Base-by-base conservation (phyloP, 225 moss, liverwort and hornwort genomes). In the Pleurozium schreberi region DNA sequence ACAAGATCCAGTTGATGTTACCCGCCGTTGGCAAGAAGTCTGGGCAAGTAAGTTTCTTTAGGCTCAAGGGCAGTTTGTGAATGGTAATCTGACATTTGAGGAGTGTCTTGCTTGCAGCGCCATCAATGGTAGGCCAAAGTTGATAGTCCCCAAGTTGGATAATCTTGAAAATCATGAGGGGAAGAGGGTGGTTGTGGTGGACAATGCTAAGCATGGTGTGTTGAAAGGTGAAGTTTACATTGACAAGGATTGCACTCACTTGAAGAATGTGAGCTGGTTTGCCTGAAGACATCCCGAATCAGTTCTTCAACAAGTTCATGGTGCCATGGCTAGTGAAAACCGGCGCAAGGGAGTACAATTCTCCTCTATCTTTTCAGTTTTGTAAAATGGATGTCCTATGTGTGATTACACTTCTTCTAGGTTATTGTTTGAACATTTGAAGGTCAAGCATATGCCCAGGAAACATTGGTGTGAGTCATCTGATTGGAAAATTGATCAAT, bases 21-120 rank as follows among this genome's bases (percentile, higher is more conserved):
- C 17, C 3, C 0, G 4, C 16, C 2, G 1, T 40, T 80, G 27
- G 40, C 3, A 40, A 5, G 40, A 80, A 6, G n/a, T 79, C 3
- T 79, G 4, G 26, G 17, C 10, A 79, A 0, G 6, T 58, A n/a
- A 79, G n/a, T 79, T 58, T 79, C 17, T 52, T 38, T 58, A 17
- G 27, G 8, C 6, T 57, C 10, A n/a, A 58, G 17, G 26, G 2
- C 26, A 79, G 27, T 26, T 17, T 79, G 0, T 40, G 13, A 6
- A 79, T 57, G 5, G 10, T 17, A 27, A 26, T 17, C 9, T n/a
- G 27, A n/a, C 17, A 55, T 79, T 0, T n/a, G 11, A n/a, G 4
- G n/a, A 79, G 9, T 58, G 17, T 27, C 26, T 58, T 58, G 12
- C 10, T 68, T 68, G 7, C 1, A n/a, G 2, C 8, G 0, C 40